A percentile compares a stretch with the other conserved stretches of the same genome.
These are phyloP conservation scores for Mycena olivaceomarginata DNA, from an alignment of 768 basidiomycete species.

Conservation along the genomic window DNA sequence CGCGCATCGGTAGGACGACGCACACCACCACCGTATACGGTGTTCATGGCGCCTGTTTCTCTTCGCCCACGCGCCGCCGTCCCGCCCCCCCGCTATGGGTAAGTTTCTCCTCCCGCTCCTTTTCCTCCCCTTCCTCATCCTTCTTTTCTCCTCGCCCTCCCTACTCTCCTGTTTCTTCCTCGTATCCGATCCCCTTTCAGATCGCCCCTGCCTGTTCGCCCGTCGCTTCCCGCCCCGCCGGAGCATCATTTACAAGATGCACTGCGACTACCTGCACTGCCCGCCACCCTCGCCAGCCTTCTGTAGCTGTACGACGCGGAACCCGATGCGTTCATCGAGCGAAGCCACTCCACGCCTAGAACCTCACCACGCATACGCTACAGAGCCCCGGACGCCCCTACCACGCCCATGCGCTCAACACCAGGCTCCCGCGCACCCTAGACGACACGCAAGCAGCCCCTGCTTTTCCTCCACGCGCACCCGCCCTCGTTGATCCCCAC, in stretches of 20 bases:
- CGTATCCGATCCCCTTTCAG: background rate
- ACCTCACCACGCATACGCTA: background rate
- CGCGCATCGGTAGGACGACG: too few species aligned
- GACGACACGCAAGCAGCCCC: background rate
- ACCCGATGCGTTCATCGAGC: background rate
- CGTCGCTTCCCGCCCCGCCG: too few species aligned
- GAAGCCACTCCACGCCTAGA: background rate
- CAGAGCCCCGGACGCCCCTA: background rate
- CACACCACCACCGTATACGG: too few species aligned
- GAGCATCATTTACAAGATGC: background rate
- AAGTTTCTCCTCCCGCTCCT: constrained; percentile 3
- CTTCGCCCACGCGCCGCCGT: too few species aligned
- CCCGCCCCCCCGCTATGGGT: too few species aligned
- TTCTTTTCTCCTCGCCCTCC: constrained; percentile 12
- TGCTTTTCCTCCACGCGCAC: background rate
- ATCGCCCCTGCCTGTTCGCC: too few species aligned
- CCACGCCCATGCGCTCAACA: background rate
- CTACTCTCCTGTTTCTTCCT: constrained; percentile 9
- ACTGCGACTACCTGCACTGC: background rate
- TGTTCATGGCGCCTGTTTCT: too few species aligned
- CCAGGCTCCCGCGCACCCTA: background rate
- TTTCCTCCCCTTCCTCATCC: background rate
- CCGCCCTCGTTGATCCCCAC: background rate
- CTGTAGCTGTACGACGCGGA: background rate
- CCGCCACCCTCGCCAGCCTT: constrained; percentile 2